Base-by-base conservation (phyloP, 805 yeast species). In the Wickerhamiella dianesei region DNA sequence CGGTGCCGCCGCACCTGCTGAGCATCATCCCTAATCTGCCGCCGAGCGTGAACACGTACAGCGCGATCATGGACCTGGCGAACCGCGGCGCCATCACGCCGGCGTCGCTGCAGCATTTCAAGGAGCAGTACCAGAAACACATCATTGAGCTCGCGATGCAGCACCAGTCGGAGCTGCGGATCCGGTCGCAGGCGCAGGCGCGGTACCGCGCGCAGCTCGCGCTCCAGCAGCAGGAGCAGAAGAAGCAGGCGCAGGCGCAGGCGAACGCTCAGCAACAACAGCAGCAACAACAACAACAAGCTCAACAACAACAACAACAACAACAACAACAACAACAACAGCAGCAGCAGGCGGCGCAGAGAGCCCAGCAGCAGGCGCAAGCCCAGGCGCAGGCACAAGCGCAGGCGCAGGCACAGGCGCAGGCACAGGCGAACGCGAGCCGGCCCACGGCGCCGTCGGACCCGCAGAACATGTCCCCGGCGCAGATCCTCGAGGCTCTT, bases 1-100 rank as follows among this genome's bases (percentile, higher is more conserved):
- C 84, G 2, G 84, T 87, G 44, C 95, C 95, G 0, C 74, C 74
- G 14, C 74, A 76, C 2, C 61, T 85, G 21, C 64, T 85, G 18
- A 69, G 73, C 45, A 75, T 75, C 56, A 73, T 85, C 42, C 94
- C 94, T 8, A 80, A 75, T 42, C 67, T 85, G 32, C 96, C 96
- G 0, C 79, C 80, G 13, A 80, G 78, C 44, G 79, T 79, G 22
- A 79, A 74, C 54, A 83, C 94, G 4, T 87, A 95, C 95, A 75
- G 77, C 19, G 83, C 79, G 59, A 76, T 85, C 22, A 76, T 79
- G 61, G 80, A 79, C 39, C 72, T 79, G 54, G 63, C 48, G 22
- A 50, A 45, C 20, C 25, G 40, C 35, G 52, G 49, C 51, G 48
- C 43, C 49, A 50, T 50, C 50, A 35, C 56, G 54, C 41, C 55